A percentile compares a stretch with the other conserved stretches of the same genome.
Evolutionary conservation across 805 yeast genomes (phyloP).

Genomic region (Helenozyma rhizophorensis): DNA sequence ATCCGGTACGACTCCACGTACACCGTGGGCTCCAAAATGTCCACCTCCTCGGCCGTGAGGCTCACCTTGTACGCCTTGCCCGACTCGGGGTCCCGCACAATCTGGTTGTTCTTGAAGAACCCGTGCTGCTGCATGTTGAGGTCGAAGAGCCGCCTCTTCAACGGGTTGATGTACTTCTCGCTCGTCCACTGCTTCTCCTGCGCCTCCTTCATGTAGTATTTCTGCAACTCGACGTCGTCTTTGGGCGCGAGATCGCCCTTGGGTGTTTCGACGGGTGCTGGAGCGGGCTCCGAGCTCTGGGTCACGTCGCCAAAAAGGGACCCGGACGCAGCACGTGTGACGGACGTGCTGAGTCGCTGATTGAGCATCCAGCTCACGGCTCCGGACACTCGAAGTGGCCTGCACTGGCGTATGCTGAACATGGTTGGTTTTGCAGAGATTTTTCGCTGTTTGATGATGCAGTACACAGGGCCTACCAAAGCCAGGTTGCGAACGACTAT

Average conservation of each 20-base stretch:
- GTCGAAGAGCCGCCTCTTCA: constrained; percentile 62
- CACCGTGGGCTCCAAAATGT: constrained; percentile 83
- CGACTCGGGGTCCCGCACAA: constrained; percentile 35
- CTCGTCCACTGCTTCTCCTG: constrained; percentile 38
- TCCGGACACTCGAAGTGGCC: no score
- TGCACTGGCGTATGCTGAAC: no score
- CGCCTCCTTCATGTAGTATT: constrained; percentile 45
- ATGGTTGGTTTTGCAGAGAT: no score
- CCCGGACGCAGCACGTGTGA: background rate
- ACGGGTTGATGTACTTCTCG: constrained; percentile 63
- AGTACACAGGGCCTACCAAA: no score
- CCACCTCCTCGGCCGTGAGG: constrained; percentile 62
- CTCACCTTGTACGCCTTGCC: constrained; percentile 52
- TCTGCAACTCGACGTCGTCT: constrained; percentile 41
- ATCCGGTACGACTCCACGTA: constrained; percentile 76
- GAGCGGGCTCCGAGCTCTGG: constrained; percentile 10
- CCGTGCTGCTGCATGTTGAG: constrained; percentile 59
- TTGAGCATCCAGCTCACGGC: no score
- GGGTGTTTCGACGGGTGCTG: constrained; percentile 2
- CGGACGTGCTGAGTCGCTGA: no score
- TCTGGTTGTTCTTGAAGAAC: constrained; percentile 61
- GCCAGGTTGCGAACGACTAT: no score
- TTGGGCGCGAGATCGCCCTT: constrained; percentile 22
- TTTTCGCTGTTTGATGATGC: no score
- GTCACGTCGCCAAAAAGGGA: constrained; percentile 32